These are phyloP conservation scores for Teunomyces tritomae DNA, from an alignment of 805 yeast species.

Conservation along the genomic window DNA sequence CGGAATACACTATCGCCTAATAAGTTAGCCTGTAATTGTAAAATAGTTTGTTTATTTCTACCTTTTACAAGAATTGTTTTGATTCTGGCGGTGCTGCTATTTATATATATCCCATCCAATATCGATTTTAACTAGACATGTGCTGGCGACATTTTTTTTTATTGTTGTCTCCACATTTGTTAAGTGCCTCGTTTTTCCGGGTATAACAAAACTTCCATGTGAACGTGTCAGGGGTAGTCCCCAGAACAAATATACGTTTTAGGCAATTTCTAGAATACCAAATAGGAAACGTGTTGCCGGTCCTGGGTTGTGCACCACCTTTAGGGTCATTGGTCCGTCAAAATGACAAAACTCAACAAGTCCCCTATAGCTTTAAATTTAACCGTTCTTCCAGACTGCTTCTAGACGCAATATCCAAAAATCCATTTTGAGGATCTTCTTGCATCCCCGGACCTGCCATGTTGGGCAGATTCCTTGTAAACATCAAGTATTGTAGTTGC, in stretches of 20 bases:
- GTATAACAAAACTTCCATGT: background rate
- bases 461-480: constrained; percentile 35
- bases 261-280: background rate
- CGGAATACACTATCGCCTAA: too few species aligned
- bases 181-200: background rate
- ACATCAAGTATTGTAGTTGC: constrained; percentile 48
- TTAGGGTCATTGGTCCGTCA: background rate
- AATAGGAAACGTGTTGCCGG: background rate
- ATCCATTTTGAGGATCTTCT: constrained; percentile 13
- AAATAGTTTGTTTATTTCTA: too few species aligned
- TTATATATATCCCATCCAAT: background rate
- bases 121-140: background rate
- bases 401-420: constrained; percentile 25
- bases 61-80: background rate
- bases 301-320: background rate
- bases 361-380: constrained; percentile 27
- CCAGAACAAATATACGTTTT: background rate
- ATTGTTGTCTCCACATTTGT: constrained; percentile 2
- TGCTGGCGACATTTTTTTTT: constrained; percentile 1
- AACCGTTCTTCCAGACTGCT: constrained; percentile 34
- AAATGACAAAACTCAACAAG: background rate
- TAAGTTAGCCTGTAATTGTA: too few species aligned
- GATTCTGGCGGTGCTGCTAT: background rate
- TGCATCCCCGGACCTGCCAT: constrained; percentile 6
- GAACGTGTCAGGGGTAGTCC: background rate